A percentile compares a stretch with the other conserved stretches of the same genome.
Evolutionary conservation across 495 filamentous ascomycete species (phyloP).

Genomic region (Penicillium bovifimosum): DNA sequence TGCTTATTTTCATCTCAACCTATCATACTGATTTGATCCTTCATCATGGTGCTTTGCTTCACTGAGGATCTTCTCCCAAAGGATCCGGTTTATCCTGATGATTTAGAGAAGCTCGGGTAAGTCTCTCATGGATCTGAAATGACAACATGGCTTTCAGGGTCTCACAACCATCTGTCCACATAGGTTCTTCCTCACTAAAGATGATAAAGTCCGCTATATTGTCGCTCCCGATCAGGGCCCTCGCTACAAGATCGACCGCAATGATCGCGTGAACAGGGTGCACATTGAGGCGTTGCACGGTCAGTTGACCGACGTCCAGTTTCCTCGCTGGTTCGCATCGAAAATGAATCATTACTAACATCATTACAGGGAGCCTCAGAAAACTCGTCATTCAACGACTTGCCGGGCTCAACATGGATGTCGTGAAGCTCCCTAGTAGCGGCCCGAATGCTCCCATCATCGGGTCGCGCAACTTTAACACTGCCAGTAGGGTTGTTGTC

Average conservation of each 20-base stretch:
- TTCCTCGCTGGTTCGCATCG: background rate
- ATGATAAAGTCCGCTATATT: constrained; percentile 66
- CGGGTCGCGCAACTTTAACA: constrained; percentile 48
- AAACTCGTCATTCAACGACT: background rate
- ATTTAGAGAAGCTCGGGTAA: constrained; percentile 67
- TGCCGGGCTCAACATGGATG: constrained; percentile 6
- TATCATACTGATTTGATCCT: background rate
- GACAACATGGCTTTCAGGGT: background rate
- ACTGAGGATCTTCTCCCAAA: constrained; percentile 57
- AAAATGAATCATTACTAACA: background rate
- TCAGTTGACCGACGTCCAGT: constrained; percentile 19
- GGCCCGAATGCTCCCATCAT: constrained; percentile 64
- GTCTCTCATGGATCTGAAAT: constrained; percentile 7
- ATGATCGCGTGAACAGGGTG: constrained; percentile 64
- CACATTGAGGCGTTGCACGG: constrained; percentile 67
- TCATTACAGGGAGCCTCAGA: background rate
- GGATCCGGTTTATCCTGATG: constrained; percentile 58
- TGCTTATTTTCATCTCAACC: background rate
- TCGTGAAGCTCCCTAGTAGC: constrained; percentile 53
- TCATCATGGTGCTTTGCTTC: constrained; percentile 61
- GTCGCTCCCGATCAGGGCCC: constrained; percentile 62
- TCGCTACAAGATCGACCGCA: constrained; percentile 63
- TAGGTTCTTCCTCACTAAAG: constrained; percentile 66
- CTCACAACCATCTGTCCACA: background rate
- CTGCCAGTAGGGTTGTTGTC: constrained; percentile 62